These are phyloP conservation scores for Trametes maxima DNA, from an alignment of 768 basidiomycete species.

Conservation along the genomic window DNA sequence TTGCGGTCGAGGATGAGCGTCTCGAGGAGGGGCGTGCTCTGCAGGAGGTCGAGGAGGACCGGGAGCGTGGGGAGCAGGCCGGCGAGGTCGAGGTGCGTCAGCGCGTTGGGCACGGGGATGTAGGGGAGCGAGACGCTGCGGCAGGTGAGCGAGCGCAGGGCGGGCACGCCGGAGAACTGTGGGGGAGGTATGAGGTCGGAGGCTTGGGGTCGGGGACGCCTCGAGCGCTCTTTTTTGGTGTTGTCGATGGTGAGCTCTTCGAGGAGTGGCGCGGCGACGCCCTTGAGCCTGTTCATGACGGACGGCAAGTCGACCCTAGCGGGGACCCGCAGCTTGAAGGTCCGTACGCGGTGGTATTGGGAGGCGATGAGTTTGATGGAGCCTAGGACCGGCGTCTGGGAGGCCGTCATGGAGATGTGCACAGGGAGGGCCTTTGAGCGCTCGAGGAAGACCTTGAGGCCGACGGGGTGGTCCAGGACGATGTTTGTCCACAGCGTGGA, in stretches of 20 bases:
- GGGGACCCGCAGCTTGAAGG: neutral
- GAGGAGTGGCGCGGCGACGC: neutral
- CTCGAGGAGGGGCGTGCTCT: neutral
- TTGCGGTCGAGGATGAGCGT: neutral
- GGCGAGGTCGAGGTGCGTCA: neutral
- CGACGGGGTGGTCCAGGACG: neutral
- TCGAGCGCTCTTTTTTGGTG: neutral
- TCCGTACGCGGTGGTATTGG: neutral
- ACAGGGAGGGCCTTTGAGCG: neutral
- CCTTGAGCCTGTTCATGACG: neutral
- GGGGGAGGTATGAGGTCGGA: neutral
- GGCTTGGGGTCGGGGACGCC: neutral
- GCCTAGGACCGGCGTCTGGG: neutral
- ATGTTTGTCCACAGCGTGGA: neutral
- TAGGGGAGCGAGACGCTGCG: neutral
- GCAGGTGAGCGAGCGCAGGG: neutral
- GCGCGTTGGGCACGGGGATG: neutral
- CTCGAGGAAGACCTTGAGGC: neutral
- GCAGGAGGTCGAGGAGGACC: neutral
- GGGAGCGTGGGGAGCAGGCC: neutral
- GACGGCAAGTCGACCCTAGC: neutral
- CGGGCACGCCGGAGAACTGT: neutral
- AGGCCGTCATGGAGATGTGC: neutral
- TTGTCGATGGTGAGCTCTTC: neutral
- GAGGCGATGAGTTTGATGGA: neutral